phyloP scores from a whole-genome alignment of 2,329 filamentous ascomycete species.

The Penicillium paneum region DNA sequence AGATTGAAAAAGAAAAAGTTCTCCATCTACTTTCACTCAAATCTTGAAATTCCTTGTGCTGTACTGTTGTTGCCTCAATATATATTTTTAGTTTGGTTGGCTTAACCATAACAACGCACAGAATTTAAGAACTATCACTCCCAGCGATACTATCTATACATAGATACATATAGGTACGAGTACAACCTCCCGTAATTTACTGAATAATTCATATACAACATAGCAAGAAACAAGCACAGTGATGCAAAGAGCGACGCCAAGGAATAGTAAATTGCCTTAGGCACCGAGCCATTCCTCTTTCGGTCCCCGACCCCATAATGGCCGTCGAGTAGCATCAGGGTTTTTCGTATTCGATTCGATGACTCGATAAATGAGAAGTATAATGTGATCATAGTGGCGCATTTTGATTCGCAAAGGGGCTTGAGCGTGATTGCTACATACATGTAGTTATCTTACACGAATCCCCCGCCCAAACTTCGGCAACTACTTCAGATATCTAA shows the following conservation, averaged over 20 bases:
- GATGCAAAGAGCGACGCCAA: neutral
- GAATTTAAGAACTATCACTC: neutral
- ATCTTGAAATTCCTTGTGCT: neutral
- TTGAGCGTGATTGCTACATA: neutral
- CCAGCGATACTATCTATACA: neutral
- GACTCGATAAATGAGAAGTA: neutral
- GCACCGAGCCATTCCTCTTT: constrained; percentile 22
- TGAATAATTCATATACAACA: neutral
- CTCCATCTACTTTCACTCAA: neutral
- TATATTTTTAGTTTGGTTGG: neutral
- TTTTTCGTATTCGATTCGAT: neutral
- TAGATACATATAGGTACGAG: neutral
- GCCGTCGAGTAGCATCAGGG: neutral
- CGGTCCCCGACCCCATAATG: constrained; percentile 13
- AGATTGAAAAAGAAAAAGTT: neutral
- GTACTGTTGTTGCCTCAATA: neutral
- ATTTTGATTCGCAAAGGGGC: neutral
- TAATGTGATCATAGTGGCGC: neutral
- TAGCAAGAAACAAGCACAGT: neutral
- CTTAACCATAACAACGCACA: neutral
- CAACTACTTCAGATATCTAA: neutral
- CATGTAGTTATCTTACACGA: neutral
- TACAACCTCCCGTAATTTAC: neutral
- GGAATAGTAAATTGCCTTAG: constrained; percentile 8
- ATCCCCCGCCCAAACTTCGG: too few relatives aligned